phyloP scores from a whole-genome alignment of 495 filamentous ascomycete species.

The Penicillium simplicissimum region DNA sequence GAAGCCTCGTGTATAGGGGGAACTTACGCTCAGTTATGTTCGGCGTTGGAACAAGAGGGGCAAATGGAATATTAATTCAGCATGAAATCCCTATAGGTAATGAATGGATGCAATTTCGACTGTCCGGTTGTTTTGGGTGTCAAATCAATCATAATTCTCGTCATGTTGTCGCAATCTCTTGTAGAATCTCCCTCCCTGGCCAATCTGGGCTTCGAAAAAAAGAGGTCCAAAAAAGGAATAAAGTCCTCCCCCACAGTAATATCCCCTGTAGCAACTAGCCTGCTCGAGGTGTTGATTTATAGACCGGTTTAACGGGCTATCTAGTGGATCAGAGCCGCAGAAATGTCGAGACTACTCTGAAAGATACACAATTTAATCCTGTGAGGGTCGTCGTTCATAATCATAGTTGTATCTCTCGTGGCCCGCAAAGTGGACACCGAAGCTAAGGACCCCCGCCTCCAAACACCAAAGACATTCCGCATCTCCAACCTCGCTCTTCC shows the following conservation, averaged over 20 bases:
- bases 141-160: not conserved
- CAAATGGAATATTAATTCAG: not conserved
- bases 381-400: too few species aligned
- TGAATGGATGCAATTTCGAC: not conserved
- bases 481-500: slow-evolving; percentile 24
- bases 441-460: slow-evolving; percentile 28
- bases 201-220: not conserved
- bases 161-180: not conserved
- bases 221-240: not conserved
- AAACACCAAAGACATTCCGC: slow-evolving; percentile 22
- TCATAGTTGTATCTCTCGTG: not conserved
- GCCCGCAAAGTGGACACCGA: slow-evolving; percentile 3
- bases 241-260: not conserved
- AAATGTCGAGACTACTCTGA: too few species aligned
- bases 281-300: not conserved
- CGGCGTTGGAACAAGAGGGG: not conserved
- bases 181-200: not conserved
- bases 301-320: too few species aligned
- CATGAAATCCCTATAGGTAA: not conserved
- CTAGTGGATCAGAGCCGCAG: too few species aligned
- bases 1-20: too few species aligned
- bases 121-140: not conserved
- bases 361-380: too few species aligned
- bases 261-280: not conserved
- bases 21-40: not conserved